Conservation (phyloP, 441 rosid species). For the Gossypium davidsonii region DNA sequence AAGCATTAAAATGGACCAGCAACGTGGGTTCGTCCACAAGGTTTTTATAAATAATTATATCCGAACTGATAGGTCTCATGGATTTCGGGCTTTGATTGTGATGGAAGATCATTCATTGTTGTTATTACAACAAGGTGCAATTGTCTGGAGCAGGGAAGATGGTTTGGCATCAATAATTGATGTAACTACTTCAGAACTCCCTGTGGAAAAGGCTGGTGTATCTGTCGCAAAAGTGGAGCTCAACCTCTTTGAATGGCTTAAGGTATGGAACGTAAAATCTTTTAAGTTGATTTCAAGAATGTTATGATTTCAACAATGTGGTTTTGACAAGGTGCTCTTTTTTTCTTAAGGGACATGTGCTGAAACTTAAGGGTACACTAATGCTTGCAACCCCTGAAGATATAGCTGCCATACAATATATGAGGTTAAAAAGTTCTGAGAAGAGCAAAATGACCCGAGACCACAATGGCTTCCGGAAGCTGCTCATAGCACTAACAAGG, state of each 20-base stretch:
- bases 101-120: constrained; percentile 98
- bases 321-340: constrained; percentile 18
- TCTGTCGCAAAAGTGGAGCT: constrained; percentile 93
- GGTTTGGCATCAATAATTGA: constrained; percentile 85
- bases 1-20: constrained; percentile 60
- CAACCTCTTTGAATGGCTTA: constrained; percentile 91
- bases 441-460: constrained; percentile 96
- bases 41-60: constrained; percentile 87
- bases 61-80: constrained; percentile 84
- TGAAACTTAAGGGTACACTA: constrained; percentile 90
- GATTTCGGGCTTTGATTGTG: constrained; percentile 88
- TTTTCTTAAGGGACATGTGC: constrained; percentile 62
- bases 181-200: constrained; percentile 82
- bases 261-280: constrained; percentile 38
- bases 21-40: constrained; percentile 78
- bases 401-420: constrained; percentile 70
- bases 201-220: constrained; percentile 81
- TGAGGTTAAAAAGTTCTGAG: constrained; percentile 84
- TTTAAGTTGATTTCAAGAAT: neutral
- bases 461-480: constrained; percentile 95
- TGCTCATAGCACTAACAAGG: constrained; percentile 76
- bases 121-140: constrained; percentile 84
- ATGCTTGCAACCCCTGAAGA: constrained; percentile 97
- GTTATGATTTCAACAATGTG: neutral
- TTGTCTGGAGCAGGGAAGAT: constrained; percentile 98